Conservation (phyloP, 495 filamentous ascomycete species). For the Neurospora discreta region DNA sequence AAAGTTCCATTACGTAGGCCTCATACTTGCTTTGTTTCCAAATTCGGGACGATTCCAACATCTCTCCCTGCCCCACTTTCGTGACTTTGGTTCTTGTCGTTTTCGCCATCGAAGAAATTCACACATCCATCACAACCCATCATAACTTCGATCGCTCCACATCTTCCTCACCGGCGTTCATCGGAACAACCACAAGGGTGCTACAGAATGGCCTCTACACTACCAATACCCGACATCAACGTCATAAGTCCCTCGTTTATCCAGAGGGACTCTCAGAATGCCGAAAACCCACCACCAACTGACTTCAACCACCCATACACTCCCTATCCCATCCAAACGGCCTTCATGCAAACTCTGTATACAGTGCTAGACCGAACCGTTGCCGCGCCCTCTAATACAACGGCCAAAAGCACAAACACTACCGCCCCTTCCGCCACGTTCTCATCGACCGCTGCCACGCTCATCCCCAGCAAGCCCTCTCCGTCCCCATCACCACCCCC, state of each 20-base stretch:
- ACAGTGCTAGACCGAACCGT: slow-evolving; percentile 49
- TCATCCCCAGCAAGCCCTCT: neutral
- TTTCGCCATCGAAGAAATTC: neutral
- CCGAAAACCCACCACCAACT: neutral
- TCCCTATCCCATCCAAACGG: slow-evolving; percentile 80
- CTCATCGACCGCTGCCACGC: neutral
- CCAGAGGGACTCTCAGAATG: neutral
- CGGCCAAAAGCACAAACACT: neutral
- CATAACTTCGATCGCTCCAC: neutral
- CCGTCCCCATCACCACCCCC: neutral
- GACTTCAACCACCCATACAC: slow-evolving; percentile 88
- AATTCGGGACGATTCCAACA: neutral
- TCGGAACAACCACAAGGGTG: neutral
- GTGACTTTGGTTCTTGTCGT: neutral
- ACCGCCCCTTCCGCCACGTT: neutral
- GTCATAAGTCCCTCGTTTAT: neutral
- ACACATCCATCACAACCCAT: neutral
- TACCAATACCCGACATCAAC: neutral
- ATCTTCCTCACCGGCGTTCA: neutral
- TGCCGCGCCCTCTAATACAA: neutral
- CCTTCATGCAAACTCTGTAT: slow-evolving; percentile 87
- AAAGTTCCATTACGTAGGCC: neutral
- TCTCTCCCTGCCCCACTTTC: neutral
- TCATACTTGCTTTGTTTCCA: neutral
- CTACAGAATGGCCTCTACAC: neutral